A percentile compares a stretch with the other conserved stretches of the same genome.
phyloP scores from a whole-genome alignment of 768 basidiomycete species.

The Lentinula sp. region DNA sequence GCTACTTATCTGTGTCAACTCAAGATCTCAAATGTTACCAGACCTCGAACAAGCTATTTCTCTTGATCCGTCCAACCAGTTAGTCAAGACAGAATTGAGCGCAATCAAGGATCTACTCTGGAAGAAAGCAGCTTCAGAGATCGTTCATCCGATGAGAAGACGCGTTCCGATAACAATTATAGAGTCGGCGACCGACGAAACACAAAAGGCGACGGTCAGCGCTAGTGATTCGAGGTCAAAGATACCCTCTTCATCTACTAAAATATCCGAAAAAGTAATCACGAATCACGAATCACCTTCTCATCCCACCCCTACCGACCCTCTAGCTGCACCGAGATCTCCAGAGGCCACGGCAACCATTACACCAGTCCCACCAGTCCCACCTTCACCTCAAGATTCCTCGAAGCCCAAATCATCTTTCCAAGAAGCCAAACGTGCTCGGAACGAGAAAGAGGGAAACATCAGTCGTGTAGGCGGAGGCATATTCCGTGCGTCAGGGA shows the following conservation, averaged over 20 bases:
- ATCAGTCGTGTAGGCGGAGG: constrained; percentile 55
- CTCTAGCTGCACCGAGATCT: neutral
- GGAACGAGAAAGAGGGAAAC: constrained; percentile 34
- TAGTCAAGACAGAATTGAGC: constrained; percentile 57
- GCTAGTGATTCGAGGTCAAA: neutral
- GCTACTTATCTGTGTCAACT: neutral
- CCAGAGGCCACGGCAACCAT: constrained; percentile 4
- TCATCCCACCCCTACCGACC: neutral
- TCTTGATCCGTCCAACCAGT: constrained; percentile 59
- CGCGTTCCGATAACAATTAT: constrained; percentile 62
- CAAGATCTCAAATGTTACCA: constrained; percentile 18
- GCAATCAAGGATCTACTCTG: constrained; percentile 39
- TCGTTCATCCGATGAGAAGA: constrained; percentile 27
- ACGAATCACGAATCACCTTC: too few relatives aligned
- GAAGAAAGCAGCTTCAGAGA: constrained; percentile 14
- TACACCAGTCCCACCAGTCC: constrained; percentile 13
- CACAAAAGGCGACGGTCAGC: constrained; percentile 6
- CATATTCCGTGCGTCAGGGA: constrained; percentile 63
- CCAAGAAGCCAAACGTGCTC: constrained; percentile 51
- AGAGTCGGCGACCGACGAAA: constrained; percentile 23
- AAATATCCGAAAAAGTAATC: too few relatives aligned
- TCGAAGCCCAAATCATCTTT: constrained; percentile 29
- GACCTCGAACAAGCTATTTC: constrained; percentile 56
- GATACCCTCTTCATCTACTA: constrained; percentile 2
- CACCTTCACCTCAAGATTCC: neutral